phyloP scores from a whole-genome alignment of 2,329 filamentous ascomycete species.

The Aspergillus ibericus region DNA sequence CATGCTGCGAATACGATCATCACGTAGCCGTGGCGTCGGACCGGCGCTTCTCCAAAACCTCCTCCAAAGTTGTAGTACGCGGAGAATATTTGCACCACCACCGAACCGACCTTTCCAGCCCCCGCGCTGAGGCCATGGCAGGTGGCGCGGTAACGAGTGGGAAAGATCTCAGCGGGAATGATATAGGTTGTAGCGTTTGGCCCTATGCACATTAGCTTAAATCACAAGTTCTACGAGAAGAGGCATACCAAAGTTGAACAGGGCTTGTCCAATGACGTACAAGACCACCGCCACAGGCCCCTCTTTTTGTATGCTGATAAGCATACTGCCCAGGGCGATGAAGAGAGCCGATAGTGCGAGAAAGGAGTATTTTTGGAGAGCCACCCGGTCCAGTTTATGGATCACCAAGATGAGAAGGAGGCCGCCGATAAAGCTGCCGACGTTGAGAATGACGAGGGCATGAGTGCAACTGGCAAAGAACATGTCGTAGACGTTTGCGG shows the following conservation, averaged over 20 bases:
- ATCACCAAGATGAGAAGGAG: constrained; percentile 42
- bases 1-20: constrained; percentile 43
- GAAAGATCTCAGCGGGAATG: constrained; percentile 58
- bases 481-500: constrained; percentile 46
- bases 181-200: constrained; percentile 46
- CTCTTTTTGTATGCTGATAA: constrained; percentile 39
- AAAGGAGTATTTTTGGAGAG: constrained; percentile 48
- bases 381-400: constrained; percentile 42
- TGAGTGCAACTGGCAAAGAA: constrained; percentile 41
- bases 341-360: constrained; percentile 45
- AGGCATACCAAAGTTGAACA: constrained; percentile 50
- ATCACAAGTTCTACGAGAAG: neutral
- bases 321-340: constrained; percentile 45
- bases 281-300: constrained; percentile 41
- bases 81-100: constrained; percentile 43
- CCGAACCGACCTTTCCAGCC: constrained; percentile 54
- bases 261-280: constrained; percentile 47
- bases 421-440: constrained; percentile 46
- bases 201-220: constrained; percentile 21
- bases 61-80: constrained; percentile 43
- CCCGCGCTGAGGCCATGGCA: constrained; percentile 57
- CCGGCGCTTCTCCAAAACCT: constrained; percentile 31
- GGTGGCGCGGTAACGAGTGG: constrained; percentile 55
- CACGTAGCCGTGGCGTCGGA: constrained; percentile 41
- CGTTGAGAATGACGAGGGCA: constrained; percentile 43